Evolutionary conservation across 176 grass and related monocot species (phyloP).

Genomic region (Avena sativa): DNA sequence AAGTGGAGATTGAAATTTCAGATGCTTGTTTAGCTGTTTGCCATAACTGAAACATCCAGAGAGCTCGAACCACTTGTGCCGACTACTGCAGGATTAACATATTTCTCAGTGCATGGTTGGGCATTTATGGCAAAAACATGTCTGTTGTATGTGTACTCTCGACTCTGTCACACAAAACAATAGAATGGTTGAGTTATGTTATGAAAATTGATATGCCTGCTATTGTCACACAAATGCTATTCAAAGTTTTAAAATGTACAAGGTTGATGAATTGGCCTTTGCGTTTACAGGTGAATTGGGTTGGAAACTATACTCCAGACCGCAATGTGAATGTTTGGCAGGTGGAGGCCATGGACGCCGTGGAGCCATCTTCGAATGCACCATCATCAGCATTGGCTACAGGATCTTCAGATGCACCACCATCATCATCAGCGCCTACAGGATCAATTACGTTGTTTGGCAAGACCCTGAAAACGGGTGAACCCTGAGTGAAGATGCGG

Average conservation of each 20-base stretch:
- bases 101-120: slow-evolving; percentile 64
- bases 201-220: slow-evolving; percentile 12
- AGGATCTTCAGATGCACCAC: too few relatives aligned
- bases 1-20: slow-evolving; percentile 1
- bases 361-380: too few relatives aligned
- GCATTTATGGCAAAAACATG: slow-evolving; percentile 44
- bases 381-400: too few relatives aligned
- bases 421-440: too few relatives aligned
- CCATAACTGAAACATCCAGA: slow-evolving; percentile 33
- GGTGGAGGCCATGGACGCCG: too few relatives aligned
- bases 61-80: slow-evolving; percentile 41
- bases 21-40: slow-evolving; percentile 22
- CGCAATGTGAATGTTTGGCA: not conserved
- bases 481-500: too few relatives aligned
- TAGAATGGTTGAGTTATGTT: too few relatives aligned
- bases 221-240: slow-evolving; percentile 30
- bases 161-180: too few relatives aligned
- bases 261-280: not conserved
- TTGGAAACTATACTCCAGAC: not conserved
- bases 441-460: too few relatives aligned
- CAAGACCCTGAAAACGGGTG: too few relatives aligned
- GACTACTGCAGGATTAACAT: slow-evolving; percentile 49
- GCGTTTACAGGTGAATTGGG: not conserved
- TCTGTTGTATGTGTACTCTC: too few relatives aligned
- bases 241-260: not conserved